These are phyloP conservation scores for Mycena metata DNA, from an alignment of 768 basidiomycete genomes.

Conservation along the genomic window DNA sequence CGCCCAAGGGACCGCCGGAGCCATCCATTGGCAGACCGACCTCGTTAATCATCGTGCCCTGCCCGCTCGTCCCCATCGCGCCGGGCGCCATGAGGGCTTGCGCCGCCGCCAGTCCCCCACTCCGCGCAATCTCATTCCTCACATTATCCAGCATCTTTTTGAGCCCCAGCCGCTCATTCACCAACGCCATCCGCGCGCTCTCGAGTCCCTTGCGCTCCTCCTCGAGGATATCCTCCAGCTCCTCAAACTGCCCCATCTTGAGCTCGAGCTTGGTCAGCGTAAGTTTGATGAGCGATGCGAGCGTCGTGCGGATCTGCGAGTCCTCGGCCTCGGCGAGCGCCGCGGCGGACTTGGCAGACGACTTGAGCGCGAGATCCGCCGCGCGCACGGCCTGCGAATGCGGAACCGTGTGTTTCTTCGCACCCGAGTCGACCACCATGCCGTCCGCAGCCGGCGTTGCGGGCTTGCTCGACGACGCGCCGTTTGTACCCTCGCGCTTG, in stretches of 20 bases:
- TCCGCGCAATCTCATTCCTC: slow-evolving; percentile 72
- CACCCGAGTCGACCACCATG: slow-evolving; percentile 63
- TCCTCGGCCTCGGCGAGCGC: slow-evolving; percentile 88
- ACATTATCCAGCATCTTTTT: slow-evolving; percentile 81
- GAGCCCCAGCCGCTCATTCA: slow-evolving; percentile 81
- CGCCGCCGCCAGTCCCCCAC: slow-evolving; percentile 52
- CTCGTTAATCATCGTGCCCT: slow-evolving; percentile 70
- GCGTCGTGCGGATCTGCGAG: slow-evolving; percentile 78
- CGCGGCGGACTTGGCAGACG: slow-evolving; percentile 89
- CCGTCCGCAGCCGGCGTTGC: slow-evolving; percentile 49
- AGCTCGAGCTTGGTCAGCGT: slow-evolving; percentile 91
- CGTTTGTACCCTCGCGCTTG: slow-evolving; percentile 48
- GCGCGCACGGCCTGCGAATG: slow-evolving; percentile 86
- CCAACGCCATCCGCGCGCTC: slow-evolving; percentile 81
- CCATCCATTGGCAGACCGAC: slow-evolving; percentile 64
- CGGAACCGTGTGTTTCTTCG: slow-evolving; percentile 62
- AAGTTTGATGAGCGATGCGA: slow-evolving; percentile 88
- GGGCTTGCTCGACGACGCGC: slow-evolving; percentile 41
- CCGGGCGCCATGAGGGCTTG: slow-evolving; percentile 51
- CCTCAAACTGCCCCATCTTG: slow-evolving; percentile 96
- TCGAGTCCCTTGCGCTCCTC: slow-evolving; percentile 91
- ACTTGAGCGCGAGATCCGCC: slow-evolving; percentile 88
- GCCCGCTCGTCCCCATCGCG: slow-evolving; percentile 68
- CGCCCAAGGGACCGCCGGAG: slow-evolving; percentile 66
- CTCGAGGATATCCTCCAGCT: slow-evolving; percentile 92